These are phyloP conservation scores for Xylaria sp. DNA, from an alignment of 2,329 filamentous ascomycete genomes.

Conservation along the genomic window DNA sequence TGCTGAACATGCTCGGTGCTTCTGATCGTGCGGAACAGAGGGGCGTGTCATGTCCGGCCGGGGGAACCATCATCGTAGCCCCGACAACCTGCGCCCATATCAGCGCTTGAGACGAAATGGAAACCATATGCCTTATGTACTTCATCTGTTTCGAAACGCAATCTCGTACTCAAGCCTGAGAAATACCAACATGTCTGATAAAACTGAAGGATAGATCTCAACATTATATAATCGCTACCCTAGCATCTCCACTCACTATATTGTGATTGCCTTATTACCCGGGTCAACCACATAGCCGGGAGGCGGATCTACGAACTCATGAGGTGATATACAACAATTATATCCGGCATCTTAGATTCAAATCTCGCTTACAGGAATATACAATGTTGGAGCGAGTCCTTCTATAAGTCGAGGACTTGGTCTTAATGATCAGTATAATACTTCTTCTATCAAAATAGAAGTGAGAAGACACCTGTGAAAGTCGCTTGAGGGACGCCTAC, in stretches of 20 bases:
- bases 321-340: neutral
- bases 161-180: neutral
- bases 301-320: constrained; percentile 2
- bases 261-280: constrained; percentile 13
- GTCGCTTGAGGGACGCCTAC: neutral
- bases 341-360: constrained; percentile 1
- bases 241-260: constrained; percentile 1
- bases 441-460: neutral
- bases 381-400: neutral
- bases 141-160: neutral
- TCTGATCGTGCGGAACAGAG: constrained; percentile 20
- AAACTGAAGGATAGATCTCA: neutral
- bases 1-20: constrained; percentile 14
- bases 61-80: constrained; percentile 42
- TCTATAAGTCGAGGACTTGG: neutral
- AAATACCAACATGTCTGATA: neutral
- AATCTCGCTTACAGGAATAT: neutral
- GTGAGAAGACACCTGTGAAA: neutral
- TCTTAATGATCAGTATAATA: neutral
- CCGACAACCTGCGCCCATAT: neutral
- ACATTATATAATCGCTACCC: neutral
- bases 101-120: neutral
- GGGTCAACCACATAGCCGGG: constrained; percentile 18
- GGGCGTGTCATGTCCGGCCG: constrained; percentile 15
- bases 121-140: neutral